Evolutionary conservation across 2,329 filamentous ascomycete species (phyloP), one percentile per base, ranked within the genome.

Genomic region (Pyricularia pennisetigena): DNA sequence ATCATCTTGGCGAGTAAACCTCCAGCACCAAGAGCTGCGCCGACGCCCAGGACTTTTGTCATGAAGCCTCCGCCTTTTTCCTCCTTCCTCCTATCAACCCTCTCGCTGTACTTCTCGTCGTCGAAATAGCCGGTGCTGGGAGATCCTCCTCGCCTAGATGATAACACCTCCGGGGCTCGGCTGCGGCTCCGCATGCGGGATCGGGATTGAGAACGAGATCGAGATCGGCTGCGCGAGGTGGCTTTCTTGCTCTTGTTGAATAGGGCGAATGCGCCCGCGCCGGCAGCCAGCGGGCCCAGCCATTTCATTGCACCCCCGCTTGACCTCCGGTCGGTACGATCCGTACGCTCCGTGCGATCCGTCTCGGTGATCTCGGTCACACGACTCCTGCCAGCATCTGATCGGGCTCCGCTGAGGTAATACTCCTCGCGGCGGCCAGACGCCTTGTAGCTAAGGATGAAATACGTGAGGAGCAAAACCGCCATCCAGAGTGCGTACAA

Each of bases 401-500:
- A 88, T 66, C 88, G 85, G 41, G 86, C 85, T 49, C 86, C 86
- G 68, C 84, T 81, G 71, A 85, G 80, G 72, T 86, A 85, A 62
- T 86, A 82, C 71, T 85, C 83, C 69, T 77, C 80, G 79, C 67
- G 69, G 74, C 81, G 74, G 74, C 86, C 78, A 79, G 88, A 78
- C 80, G 89, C 77, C 64, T 86, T 82, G 77, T 91, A 96, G 71
- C 90, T 90, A 41, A 97, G 81, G 68, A 94, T 82, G 73, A 98
- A 96, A 78, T 93, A 97, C 16, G 88, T 71, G 1, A 93, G 74
- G 20, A 97, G 72, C 41, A 97, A 80, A 23, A 91, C 83, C 30
- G 87, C 86, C 76, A 90, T 90, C 82, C 90, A 94, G 0, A 98
- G 71, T 0, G 94, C 85, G 74, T 91, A 99, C 3, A 98, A 82